A percentile compares a stretch with the other conserved stretches of the same genome.
Evolutionary conservation across 2,329 filamentous ascomycete genomes (phyloP).

Genomic region (Fusarium sp.): DNA sequence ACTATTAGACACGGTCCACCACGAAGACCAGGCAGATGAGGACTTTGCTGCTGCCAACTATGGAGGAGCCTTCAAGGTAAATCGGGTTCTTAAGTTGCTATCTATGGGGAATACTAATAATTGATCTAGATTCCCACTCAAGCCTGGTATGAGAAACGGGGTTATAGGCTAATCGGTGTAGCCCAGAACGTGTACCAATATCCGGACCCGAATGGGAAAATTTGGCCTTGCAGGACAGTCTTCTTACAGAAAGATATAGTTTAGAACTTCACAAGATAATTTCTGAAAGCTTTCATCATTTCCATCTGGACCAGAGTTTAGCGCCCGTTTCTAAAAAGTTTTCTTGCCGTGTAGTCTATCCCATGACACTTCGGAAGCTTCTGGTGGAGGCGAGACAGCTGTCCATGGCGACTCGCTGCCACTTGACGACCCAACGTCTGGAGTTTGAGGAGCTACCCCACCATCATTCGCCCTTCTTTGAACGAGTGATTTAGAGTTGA

Average conservation of each 20-base stretch:
- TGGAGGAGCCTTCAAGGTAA: background rate
- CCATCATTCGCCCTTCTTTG: too few relatives aligned
- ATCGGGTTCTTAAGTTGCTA: too few relatives aligned
- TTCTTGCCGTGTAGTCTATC: too few relatives aligned
- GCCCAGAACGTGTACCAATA: background rate
- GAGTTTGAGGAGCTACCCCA: too few relatives aligned
- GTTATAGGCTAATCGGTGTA: background rate
- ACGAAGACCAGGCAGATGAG: background rate
- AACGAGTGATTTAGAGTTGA: too few relatives aligned
- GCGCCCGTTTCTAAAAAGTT: too few relatives aligned
- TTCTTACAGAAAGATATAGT: background rate
- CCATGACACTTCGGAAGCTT: too few relatives aligned
- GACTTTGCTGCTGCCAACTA: background rate
- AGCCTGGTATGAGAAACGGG: background rate
- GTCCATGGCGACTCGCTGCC: too few relatives aligned
- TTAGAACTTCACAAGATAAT: background rate
- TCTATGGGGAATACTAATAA: background rate
- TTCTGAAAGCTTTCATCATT: too few relatives aligned
- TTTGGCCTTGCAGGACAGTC: background rate
- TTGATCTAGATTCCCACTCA: background rate
- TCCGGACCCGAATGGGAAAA: fast-evolving
- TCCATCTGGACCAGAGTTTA: too few relatives aligned
- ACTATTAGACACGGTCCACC: background rate
- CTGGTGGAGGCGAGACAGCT: too few relatives aligned
- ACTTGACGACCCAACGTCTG: too few relatives aligned